Percentiles rank a stretch among this genome's conserved stretches.
These are phyloP conservation scores for Coemansia sp. DNA, from an alignment of 192 early-diverging fungal species.

Conservation along the genomic window DNA sequence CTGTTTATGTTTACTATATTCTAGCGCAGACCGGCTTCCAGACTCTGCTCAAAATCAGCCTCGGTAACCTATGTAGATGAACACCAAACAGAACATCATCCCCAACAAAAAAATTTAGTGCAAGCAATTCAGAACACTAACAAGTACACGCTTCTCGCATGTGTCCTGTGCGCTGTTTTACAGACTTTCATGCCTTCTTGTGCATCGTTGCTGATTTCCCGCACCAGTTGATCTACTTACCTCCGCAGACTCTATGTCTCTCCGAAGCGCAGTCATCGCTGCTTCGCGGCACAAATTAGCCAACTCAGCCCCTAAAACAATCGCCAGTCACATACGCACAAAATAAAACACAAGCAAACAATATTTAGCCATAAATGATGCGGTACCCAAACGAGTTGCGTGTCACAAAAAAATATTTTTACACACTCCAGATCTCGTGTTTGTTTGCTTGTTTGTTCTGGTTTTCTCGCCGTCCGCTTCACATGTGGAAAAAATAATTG, in stretches of 20 bases:
- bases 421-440: background rate
- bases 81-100: background rate
- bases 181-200: background rate
- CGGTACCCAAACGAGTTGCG: background rate
- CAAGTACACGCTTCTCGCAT: background rate
- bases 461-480: background rate
- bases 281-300: slow-evolving; percentile 85
- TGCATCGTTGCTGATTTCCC: background rate
- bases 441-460: background rate
- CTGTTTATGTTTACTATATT: too few species aligned
- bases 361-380: background rate
- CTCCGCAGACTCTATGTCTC: slow-evolving; percentile 57
- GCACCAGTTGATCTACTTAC: slow-evolving; percentile 39
- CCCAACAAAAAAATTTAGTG: background rate
- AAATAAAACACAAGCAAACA: background rate
- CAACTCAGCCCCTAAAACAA: slow-evolving; percentile 69
- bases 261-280: slow-evolving; percentile 64
- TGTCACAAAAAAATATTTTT: background rate
- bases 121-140: background rate
- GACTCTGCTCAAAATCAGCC: slow-evolving; percentile 21
- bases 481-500: background rate
- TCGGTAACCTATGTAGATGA: slow-evolving; percentile 25
- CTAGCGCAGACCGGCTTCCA: slow-evolving; percentile 22
- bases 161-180: background rate
- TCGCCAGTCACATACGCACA: background rate